Percentiles rank a stretch among this genome's conserved stretches.
phyloP scores from a whole-genome alignment of 73 alveolate genomes.

The Durusdinium trenchii region DNA sequence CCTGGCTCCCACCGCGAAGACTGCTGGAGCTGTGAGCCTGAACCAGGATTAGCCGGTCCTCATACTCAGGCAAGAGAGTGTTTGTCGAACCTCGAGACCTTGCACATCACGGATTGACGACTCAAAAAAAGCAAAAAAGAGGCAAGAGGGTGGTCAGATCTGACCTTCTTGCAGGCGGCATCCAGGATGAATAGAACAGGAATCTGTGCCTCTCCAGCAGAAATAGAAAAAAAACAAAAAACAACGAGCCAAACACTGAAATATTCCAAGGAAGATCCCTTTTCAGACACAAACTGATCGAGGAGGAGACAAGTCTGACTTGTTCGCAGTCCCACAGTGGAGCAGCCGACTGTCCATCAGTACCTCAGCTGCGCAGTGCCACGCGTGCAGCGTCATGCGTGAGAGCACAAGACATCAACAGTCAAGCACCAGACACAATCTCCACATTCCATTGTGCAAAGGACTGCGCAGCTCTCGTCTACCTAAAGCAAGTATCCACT shows the following conservation, averaged over 20 bases:
- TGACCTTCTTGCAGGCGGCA: conserved; percentile 71
- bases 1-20: too few species aligned
- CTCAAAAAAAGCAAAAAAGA: too few species aligned
- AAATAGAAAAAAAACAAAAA: background rate
- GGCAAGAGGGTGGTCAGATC: background rate
- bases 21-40: too few species aligned
- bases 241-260: background rate
- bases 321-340: conserved; percentile 80
- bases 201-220: conserved; percentile 60
- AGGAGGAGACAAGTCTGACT: conserved; percentile 49
- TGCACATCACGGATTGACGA: background rate
- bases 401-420: background rate
- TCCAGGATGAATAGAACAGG: conserved; percentile 74
- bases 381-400: background rate
- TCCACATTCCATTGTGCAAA: conserved; percentile 52
- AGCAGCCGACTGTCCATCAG: conserved; percentile 84
- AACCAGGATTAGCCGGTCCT: background rate
- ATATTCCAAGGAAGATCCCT: background rate
- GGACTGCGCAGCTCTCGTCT: conserved; percentile 62
- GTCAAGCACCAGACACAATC: conserved; percentile 13
- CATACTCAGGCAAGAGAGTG: conserved; percentile 69
- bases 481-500: background rate
- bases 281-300: background rate
- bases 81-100: conserved; percentile 91
- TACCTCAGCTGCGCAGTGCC: background rate